These are phyloP conservation scores for Carex kokanica DNA, from an alignment of 176 grass and related monocot species.

Conservation along the genomic window DNA sequence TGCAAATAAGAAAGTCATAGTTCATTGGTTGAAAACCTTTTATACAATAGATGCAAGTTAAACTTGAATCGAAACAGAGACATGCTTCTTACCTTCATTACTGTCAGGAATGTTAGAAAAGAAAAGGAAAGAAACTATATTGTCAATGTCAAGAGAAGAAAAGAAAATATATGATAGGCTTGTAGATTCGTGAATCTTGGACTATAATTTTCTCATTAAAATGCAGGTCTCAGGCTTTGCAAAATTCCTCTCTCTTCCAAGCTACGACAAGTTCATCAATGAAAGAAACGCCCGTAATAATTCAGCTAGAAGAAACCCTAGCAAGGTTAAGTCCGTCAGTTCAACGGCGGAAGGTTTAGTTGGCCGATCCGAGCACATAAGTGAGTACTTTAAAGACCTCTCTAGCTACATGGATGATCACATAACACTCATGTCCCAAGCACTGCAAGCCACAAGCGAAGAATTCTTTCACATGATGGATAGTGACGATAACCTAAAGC, in stretches of 20 bases:
- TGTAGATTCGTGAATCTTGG: background rate
- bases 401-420: constrained; percentile 57
- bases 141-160: background rate
- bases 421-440: constrained; percentile 42
- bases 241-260: constrained; percentile 48
- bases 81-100: background rate
- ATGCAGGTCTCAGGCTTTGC: constrained; percentile 48
- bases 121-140: background rate
- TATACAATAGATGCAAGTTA: background rate
- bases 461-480: constrained; percentile 60
- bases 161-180: background rate
- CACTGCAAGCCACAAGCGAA: constrained; percentile 46
- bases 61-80: background rate
- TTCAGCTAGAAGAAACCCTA: constrained; percentile 36
- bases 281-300: constrained; percentile 35
- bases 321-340: constrained; percentile 45
- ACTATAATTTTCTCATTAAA: constrained; percentile 17
- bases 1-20: background rate
- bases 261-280: constrained; percentile 57
- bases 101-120: background rate
- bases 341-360: constrained; percentile 52
- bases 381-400: constrained; percentile 51
- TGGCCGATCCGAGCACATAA: constrained; percentile 41
- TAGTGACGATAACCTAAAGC: constrained; percentile 50
- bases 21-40: background rate